Conservation (phyloP, 768 basidiomycete genomes). For the Psilocybe tampanensis region DNA sequence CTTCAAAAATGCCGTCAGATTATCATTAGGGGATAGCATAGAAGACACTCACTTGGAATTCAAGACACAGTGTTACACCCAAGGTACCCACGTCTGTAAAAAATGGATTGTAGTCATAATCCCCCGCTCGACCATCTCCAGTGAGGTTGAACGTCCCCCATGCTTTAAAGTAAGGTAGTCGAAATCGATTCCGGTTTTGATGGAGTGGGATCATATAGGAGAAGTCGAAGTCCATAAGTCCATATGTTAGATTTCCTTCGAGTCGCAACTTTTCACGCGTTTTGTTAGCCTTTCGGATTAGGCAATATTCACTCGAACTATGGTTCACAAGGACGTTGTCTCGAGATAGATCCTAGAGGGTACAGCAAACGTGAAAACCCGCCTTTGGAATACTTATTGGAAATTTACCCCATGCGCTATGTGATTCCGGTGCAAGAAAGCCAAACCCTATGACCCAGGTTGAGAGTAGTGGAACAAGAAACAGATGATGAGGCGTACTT, state of each 20-base stretch:
- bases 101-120: constrained; percentile 30
- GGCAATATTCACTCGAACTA: background rate
- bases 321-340: constrained; percentile 24
- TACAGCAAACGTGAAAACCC: background rate
- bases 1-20: background rate
- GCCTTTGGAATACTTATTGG: background rate
- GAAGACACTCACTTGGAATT: constrained; percentile 17
- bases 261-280: constrained; percentile 5
- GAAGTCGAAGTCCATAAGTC: constrained; percentile 25
- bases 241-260: constrained; percentile 17
- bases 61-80: constrained; percentile 12
- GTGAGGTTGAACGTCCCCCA: constrained; percentile 9
- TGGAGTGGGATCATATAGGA: constrained; percentile 19
- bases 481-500: constrained; percentile 7
- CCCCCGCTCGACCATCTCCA: constrained; percentile 21
- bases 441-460: constrained; percentile 13
- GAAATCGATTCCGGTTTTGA: background rate
- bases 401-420: constrained; percentile 22
- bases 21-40: background rate
- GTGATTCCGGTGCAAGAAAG: constrained; percentile 21
- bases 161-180: constrained; percentile 14
- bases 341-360: constrained; percentile 10
- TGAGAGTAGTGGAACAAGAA: background rate
- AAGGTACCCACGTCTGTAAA: constrained; percentile 26
- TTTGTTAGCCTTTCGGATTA: background rate